Conservation (phyloP, 257 asterid species). For the Solanum ossicruentum region DNA sequence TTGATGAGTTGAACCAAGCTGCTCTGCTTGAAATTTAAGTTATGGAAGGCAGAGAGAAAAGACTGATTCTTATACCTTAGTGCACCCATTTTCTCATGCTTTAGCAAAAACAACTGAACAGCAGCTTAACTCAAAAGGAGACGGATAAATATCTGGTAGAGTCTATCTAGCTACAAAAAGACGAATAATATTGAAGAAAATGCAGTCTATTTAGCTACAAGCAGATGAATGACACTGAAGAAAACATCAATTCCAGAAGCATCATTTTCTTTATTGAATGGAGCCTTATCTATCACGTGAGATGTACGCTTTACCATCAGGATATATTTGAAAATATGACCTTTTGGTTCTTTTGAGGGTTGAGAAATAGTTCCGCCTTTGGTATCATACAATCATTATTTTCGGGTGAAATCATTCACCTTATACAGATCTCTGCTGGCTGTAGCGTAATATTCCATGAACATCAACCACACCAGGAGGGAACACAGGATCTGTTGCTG, state of each 20-base stretch:
- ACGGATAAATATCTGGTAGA: background rate
- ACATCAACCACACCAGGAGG: conserved; percentile 86
- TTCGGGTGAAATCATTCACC: background rate
- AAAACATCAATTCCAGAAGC: background rate
- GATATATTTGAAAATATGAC: background rate
- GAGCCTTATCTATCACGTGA: background rate
- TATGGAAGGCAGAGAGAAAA: background rate
- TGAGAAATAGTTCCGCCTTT: background rate
- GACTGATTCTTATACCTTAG: background rate
- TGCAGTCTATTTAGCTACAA: background rate
- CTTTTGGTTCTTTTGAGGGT: background rate
- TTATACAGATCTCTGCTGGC: conserved; percentile 45
- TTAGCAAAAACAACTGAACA: background rate
- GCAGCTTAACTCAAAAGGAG: background rate
- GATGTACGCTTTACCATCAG: background rate
- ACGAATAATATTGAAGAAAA: background rate
- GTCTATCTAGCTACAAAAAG: background rate
- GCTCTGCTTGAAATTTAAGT: background rate
- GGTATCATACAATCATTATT: background rate
- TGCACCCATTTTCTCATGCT: background rate
- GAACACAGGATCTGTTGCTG: conserved; percentile 78
- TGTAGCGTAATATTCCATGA: conserved; percentile 56
- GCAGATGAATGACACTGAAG: background rate
- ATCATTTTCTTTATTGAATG: background rate
- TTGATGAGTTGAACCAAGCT: background rate